These are phyloP conservation scores for Dianthus caryophyllus DNA, from an alignment of 148 eudicot genomes.

Conservation along the genomic window DNA sequence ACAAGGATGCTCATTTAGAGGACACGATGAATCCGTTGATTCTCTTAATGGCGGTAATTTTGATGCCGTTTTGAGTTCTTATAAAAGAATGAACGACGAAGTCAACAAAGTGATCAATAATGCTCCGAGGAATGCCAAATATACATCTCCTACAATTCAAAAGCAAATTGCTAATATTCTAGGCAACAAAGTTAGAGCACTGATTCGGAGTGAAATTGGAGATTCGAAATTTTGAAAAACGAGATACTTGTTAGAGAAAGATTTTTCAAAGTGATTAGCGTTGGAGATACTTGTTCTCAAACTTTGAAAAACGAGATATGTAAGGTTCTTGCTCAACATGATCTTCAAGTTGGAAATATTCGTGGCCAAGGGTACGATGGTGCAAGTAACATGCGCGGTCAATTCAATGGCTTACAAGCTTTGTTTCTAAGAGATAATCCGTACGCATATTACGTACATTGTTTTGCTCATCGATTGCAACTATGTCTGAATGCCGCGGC, in stretches of 20 bases:
- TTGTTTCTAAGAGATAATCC: too few relatives aligned
- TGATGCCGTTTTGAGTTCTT: not conserved
- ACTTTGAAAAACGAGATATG: too few relatives aligned
- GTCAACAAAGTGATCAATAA: not conserved
- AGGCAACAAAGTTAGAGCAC: not conserved
- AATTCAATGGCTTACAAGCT: not conserved
- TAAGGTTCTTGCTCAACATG: too few relatives aligned
- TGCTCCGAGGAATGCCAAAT: not conserved
- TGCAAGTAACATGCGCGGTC: not conserved
- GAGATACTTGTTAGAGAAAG: not conserved
- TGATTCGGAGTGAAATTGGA: not conserved
- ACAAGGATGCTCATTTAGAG: slow-evolving; percentile 1
- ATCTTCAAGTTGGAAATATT: not conserved
- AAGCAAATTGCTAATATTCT: not conserved
- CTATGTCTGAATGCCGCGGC: too few relatives aligned
- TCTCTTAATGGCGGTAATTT: not conserved
- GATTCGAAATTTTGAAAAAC: not conserved
- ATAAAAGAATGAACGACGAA: not conserved
- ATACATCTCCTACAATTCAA: not conserved
- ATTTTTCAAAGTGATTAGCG: not conserved
- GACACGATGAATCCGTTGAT: not conserved
- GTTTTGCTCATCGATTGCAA: too few relatives aligned
- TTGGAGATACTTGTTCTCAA: not conserved
- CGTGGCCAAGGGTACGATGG: not conserved
- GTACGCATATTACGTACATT: too few relatives aligned